Percentiles rank a stretch among this genome's conserved stretches.
phyloP scores from a whole-genome alignment of 2,329 filamentous ascomycete species.

The Beauveria asiatica region DNA sequence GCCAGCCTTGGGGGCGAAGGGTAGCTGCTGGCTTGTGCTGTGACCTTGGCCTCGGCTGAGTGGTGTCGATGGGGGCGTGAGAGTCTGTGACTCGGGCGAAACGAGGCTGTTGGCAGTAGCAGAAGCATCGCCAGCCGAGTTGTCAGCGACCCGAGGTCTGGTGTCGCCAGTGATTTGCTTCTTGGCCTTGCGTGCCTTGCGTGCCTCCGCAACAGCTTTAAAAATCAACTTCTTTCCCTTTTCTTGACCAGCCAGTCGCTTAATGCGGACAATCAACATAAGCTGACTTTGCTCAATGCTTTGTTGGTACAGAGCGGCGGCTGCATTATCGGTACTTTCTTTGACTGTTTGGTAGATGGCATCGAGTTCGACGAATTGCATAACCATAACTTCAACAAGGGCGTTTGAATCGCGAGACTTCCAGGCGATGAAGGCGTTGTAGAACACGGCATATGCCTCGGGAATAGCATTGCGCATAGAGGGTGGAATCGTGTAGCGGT shows the following conservation, averaged over 20 bases:
- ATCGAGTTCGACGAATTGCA: constrained; percentile 77
- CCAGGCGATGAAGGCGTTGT: constrained; percentile 75
- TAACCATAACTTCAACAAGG: constrained; percentile 75
- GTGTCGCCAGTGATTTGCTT: constrained; percentile 60
- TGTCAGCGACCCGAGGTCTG: constrained; percentile 56
- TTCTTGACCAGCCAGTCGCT: constrained; percentile 64
- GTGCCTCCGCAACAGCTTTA: constrained; percentile 64
- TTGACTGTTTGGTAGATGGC: constrained; percentile 79
- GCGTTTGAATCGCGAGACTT: constrained; percentile 72
- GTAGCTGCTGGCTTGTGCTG: constrained; percentile 22
- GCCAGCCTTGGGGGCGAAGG: constrained; percentile 24
- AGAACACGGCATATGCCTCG: constrained; percentile 64
- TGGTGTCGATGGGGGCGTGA: constrained; percentile 46
- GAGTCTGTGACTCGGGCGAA: constrained; percentile 37
- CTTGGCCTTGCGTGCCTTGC: constrained; percentile 55
- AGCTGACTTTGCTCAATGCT: constrained; percentile 77
- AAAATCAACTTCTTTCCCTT: constrained; percentile 65
- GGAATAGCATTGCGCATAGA: constrained; percentile 54
- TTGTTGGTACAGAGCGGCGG: constrained; percentile 67
- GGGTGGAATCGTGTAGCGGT: constrained; percentile 58
- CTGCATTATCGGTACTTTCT: constrained; percentile 63
- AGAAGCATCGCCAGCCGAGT: constrained; percentile 28
- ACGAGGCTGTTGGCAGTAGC: constrained; percentile 29
- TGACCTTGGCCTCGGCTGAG: constrained; percentile 28
- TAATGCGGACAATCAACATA: constrained; percentile 70